phyloP scores from a whole-genome alignment of 148 eudicot species.

The Pouteria glomerata region DNA sequence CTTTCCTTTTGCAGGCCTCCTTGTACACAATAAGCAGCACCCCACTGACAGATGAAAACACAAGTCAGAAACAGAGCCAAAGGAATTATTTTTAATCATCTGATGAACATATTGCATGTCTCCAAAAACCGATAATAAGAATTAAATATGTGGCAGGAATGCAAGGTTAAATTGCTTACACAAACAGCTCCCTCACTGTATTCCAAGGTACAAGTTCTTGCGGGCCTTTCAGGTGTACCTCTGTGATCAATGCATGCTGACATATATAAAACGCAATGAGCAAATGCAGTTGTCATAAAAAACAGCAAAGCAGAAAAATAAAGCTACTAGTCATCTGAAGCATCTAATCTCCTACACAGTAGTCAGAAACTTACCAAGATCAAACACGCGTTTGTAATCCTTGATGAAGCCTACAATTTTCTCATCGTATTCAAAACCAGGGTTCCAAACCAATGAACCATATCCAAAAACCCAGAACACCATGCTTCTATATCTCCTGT shows the following conservation, averaged over 20 bases:
- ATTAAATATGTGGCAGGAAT: not conserved
- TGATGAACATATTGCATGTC: too few species aligned
- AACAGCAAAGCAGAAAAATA: not conserved
- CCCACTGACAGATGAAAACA: conserved; percentile 60
- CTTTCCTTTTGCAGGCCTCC: conserved; percentile 77
- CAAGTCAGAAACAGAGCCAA: not conserved
- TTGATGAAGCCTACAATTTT: conserved; percentile 82
- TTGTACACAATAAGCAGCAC: conserved; percentile 83
- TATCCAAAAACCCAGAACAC: conserved; percentile 97
- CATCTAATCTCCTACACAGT: not conserved
- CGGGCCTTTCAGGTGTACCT: conserved; percentile 92
- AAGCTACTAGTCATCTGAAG: not conserved
- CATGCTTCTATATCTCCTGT: conserved; percentile 35
- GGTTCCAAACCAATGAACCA: conserved; percentile 98
- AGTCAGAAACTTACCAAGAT: conserved; percentile 58
- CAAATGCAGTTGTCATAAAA: not conserved
- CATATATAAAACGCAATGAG: not conserved
- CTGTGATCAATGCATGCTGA: conserved; percentile 96
- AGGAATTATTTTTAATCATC: too few species aligned
- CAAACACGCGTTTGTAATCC: conserved; percentile 79
- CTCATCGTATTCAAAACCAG: conserved; percentile 86
- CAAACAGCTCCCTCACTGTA: conserved; percentile 66
- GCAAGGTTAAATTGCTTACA: conserved; percentile 36
- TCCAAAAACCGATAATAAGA: not conserved
- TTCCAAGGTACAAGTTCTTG: conserved; percentile 97